Percentiles rank a stretch among this genome's conserved stretches.
Evolutionary conservation across 345 rosid species (phyloP).

Genomic region (Corymbia maculata): DNA sequence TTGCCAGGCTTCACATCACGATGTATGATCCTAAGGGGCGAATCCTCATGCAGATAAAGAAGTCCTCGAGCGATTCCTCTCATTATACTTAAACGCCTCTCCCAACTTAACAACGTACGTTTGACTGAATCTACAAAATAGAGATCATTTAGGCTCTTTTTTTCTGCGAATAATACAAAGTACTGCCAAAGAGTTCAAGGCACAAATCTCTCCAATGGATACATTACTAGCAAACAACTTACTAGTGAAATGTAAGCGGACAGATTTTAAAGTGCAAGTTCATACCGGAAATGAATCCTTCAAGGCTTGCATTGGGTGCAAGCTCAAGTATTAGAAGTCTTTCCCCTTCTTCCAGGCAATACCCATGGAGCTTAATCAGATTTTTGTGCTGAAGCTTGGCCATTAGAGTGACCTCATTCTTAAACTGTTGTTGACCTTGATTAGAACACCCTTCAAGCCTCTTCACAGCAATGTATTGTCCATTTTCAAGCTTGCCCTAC

Average conservation of each 20-base stretch:
- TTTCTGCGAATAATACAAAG: too few species aligned
- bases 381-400: not conserved
- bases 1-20: not conserved
- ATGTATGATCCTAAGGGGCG: not conserved
- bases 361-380: not conserved
- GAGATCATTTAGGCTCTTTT: not conserved
- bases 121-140: not conserved
- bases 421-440: slow-evolving; percentile 12
- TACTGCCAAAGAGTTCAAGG: too few species aligned
- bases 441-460: slow-evolving; percentile 17
- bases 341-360: not conserved
- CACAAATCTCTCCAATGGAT: too few species aligned
- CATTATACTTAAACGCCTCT: not conserved
- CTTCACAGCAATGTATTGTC: slow-evolving; percentile 31
- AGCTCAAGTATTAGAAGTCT: not conserved
- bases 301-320: not conserved
- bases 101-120: not conserved
- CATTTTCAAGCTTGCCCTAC: slow-evolving; percentile 28
- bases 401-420: not conserved
- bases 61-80: not conserved
- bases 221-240: not conserved
- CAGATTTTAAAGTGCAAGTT: not conserved
- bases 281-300: not conserved
- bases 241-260: not conserved
- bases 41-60: not conserved